These are phyloP conservation scores for Tetragonia tetragonoides DNA, from an alignment of 148 eudicot genomes.

Conservation along the genomic window DNA sequence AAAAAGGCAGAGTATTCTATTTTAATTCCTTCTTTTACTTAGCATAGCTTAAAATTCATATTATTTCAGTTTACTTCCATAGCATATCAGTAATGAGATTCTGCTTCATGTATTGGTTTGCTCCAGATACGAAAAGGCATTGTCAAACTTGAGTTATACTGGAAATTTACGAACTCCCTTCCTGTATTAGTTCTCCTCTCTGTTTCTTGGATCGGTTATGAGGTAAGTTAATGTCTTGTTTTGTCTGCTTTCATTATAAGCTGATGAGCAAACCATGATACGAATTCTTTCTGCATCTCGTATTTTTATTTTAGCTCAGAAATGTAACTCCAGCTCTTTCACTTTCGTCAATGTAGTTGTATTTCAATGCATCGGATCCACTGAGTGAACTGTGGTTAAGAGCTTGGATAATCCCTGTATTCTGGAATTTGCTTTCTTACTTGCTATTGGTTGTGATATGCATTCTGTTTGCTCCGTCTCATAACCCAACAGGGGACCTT, in stretches of 20 bases:
- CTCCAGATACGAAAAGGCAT: slow-evolving; percentile 7
- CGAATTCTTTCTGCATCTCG: neutral
- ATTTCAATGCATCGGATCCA: slow-evolving; percentile 9
- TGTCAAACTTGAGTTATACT: neutral
- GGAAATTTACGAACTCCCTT: slow-evolving; percentile 14
- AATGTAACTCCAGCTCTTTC: neutral
- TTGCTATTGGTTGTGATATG: slow-evolving; percentile 6
- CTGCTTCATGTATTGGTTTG: neutral
- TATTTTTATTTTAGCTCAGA: neutral
- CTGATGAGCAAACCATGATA: too few species aligned
- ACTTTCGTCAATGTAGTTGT: neutral
- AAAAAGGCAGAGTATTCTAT: too few species aligned
- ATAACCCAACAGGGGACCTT: slow-evolving; percentile 11
- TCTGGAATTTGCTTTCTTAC: slow-evolving; percentile 11
- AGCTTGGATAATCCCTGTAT: slow-evolving; percentile 8
- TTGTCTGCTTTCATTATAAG: neutral
- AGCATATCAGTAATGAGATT: neutral
- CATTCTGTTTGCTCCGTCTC: slow-evolving; percentile 9
- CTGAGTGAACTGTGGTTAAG: slow-evolving; percentile 10
- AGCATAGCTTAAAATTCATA: neutral
- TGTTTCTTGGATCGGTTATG: slow-evolving; percentile 7
- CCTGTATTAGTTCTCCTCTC: neutral
- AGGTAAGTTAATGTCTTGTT: neutral
- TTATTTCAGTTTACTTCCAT: neutral
- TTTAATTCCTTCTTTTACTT: too few species aligned